A percentile compares a stretch with the other conserved stretches of the same genome.
These are phyloP conservation scores for Neofusicoccum cordaticola DNA, from an alignment of 2,329 filamentous ascomycete species.

Conservation along the genomic window DNA sequence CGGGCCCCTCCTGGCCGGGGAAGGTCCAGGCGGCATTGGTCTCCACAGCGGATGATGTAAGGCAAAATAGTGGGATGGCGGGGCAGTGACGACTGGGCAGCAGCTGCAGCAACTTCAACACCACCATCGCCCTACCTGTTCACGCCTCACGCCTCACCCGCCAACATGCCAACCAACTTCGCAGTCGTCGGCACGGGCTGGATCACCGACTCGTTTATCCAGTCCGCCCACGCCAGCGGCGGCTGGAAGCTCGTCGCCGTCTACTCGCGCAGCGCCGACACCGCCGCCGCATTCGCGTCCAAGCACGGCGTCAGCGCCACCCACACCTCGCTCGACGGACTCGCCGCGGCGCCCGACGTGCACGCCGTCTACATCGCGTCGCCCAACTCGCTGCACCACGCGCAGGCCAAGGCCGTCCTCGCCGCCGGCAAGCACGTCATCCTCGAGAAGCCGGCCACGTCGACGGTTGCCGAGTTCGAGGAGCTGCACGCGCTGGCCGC, in stretches of 20 bases:
- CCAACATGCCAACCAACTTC: conserved; percentile 37
- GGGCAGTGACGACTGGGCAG: neutral
- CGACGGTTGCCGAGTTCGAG: conserved; percentile 42
- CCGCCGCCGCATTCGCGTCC: conserved; percentile 42
- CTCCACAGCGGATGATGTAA: conserved; percentile 3
- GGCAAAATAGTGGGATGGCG: conserved; percentile 14
- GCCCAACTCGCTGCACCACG: conserved; percentile 48
- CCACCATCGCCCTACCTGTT: neutral
- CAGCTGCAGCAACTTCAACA: neutral
- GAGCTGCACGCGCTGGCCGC: conserved; percentile 43
- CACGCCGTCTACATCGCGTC: conserved; percentile 49
- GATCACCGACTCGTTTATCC: conserved; percentile 51
- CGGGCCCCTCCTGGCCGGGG: neutral
- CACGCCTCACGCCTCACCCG: neutral
- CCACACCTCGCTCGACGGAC: conserved; percentile 40
- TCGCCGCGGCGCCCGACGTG: conserved; percentile 39
- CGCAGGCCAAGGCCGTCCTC: conserved; percentile 44
- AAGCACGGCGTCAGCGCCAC: conserved; percentile 37
- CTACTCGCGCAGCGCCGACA: conserved; percentile 46
- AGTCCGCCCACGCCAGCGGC: conserved; percentile 41
- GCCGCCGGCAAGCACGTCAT: conserved; percentile 48
- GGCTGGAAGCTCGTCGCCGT: conserved; percentile 46
- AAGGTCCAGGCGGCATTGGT: neutral
- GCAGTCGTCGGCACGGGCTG: conserved; percentile 49
- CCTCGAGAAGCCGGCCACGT: conserved; percentile 50